Conservation (phyloP, 78 protist genomes). For the Protostelium mycophagum region DNA sequence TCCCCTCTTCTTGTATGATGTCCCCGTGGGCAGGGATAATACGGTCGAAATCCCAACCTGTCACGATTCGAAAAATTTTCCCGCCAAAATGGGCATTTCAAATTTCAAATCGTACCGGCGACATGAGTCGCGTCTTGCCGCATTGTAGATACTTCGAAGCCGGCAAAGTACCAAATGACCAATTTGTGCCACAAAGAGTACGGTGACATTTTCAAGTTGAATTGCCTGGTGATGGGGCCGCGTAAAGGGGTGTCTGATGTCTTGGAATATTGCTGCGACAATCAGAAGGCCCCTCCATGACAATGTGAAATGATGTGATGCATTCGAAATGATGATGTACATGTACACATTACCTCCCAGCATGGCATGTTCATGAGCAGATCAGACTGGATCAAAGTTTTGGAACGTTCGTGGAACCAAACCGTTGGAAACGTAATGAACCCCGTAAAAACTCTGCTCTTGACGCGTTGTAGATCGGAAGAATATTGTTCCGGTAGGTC, state of each 20-base stretch:
- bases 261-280: neutral
- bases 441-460: neutral
- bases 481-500: neutral
- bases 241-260: neutral
- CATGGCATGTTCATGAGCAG: neutral
- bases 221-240: neutral
- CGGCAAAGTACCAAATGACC: neutral
- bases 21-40: neutral
- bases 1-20: neutral
- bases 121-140: neutral
- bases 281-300: too few species aligned
- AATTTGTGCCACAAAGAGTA: neutral
- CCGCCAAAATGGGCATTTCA: too few species aligned
- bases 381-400: neutral
- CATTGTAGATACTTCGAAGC: neutral
- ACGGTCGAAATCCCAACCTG: neutral
- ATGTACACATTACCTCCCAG: neutral
- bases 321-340: too few species aligned
- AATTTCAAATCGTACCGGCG: neutral
- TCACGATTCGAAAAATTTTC: too few species aligned
- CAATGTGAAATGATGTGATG: too few species aligned
- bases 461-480: neutral
- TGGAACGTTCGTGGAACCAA: neutral
- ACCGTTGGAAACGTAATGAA: neutral
- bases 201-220: neutral